phyloP scores from a whole-genome alignment of 2,329 filamentous ascomycete species.

The Monosporascus cannonballus region DNA sequence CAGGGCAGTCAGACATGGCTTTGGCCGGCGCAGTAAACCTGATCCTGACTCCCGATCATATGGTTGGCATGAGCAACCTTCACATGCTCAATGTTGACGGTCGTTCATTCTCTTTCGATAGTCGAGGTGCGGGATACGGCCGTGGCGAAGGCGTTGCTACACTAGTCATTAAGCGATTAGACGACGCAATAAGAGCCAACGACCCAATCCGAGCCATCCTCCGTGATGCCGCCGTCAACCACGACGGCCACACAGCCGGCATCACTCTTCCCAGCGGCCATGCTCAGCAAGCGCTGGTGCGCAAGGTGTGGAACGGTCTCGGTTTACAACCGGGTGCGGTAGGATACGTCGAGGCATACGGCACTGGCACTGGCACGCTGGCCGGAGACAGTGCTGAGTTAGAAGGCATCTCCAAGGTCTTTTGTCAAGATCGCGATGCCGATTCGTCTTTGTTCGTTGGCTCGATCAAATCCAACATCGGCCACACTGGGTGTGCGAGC shows the following conservation, averaged over 20 bases:
- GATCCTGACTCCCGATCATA: slow-evolving; percentile 9
- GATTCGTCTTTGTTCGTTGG: neutral
- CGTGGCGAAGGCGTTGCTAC: slow-evolving; percentile 40
- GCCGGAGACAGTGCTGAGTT: slow-evolving; percentile 28
- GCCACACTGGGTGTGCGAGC: slow-evolving; percentile 12
- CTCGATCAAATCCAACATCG: slow-evolving; percentile 15
- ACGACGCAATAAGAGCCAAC: slow-evolving; percentile 17
- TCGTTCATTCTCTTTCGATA: slow-evolving; percentile 28
- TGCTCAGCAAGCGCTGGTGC: slow-evolving; percentile 4
- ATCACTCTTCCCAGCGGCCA: slow-evolving; percentile 34
- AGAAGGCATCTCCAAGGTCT: neutral
- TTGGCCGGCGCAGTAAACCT: slow-evolving; percentile 7
- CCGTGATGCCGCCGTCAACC: slow-evolving; percentile 5
- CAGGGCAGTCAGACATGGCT: slow-evolving; percentile 6
- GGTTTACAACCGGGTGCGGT: neutral
- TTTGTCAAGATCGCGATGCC: neutral
- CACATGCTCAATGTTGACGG: neutral
- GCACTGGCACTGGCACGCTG: slow-evolving; percentile 30
- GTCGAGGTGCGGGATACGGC: slow-evolving; percentile 38
- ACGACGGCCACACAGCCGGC: slow-evolving; percentile 24
- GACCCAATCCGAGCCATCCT: slow-evolving; percentile 2
- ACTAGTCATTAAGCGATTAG: slow-evolving; percentile 36
- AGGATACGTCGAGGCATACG: slow-evolving; percentile 30
- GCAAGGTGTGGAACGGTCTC: neutral
- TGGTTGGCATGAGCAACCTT: slow-evolving; percentile 7